phyloP scores from a whole-genome alignment of 1,139 yeast genomes.

The Pichia sp. region DNA sequence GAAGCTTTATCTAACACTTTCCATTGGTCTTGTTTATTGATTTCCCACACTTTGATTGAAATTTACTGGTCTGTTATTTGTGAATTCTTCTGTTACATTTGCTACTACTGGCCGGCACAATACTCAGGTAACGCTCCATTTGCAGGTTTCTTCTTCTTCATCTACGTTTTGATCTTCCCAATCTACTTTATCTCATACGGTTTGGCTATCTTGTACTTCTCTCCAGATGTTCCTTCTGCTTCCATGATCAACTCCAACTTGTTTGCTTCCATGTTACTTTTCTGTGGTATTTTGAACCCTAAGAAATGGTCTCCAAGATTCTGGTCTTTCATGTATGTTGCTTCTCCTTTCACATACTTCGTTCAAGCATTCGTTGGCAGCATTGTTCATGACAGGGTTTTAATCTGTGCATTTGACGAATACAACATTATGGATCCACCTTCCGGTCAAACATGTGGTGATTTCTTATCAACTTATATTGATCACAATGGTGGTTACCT shows the following conservation, averaged over 20 bases:
- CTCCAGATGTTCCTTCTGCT: slow-evolving; percentile 64
- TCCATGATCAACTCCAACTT: slow-evolving; percentile 43
- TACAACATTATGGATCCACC: slow-evolving; percentile 53
- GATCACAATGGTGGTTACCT: slow-evolving; percentile 49
- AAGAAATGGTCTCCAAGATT: slow-evolving; percentile 57
- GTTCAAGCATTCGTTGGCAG: slow-evolving; percentile 53
- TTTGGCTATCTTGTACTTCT: slow-evolving; percentile 47
- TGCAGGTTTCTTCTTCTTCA: slow-evolving; percentile 54
- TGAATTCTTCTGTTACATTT: slow-evolving; percentile 48
- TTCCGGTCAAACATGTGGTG: slow-evolving; percentile 53
- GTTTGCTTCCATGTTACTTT: slow-evolving; percentile 51
- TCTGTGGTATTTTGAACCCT: slow-evolving; percentile 68
- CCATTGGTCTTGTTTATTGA: slow-evolving; percentile 56
- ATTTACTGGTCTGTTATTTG: slow-evolving; percentile 52
- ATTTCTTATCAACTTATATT: slow-evolving; percentile 41
- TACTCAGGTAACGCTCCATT: slow-evolving; percentile 39
- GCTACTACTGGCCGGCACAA: slow-evolving; percentile 57
- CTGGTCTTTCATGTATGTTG: slow-evolving; percentile 68
- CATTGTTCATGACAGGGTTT: slow-evolving; percentile 52
- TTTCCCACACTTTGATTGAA: slow-evolving; percentile 50
- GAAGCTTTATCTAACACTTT: slow-evolving; percentile 62
- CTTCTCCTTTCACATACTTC: slow-evolving; percentile 65
- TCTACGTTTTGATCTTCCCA: slow-evolving; percentile 52
- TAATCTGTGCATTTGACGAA: slow-evolving; percentile 51
- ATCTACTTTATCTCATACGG: slow-evolving; percentile 53